Evolutionary conservation across 345 rosid species (phyloP).

Genomic region (Eucalyptus polyanthemos): DNA sequence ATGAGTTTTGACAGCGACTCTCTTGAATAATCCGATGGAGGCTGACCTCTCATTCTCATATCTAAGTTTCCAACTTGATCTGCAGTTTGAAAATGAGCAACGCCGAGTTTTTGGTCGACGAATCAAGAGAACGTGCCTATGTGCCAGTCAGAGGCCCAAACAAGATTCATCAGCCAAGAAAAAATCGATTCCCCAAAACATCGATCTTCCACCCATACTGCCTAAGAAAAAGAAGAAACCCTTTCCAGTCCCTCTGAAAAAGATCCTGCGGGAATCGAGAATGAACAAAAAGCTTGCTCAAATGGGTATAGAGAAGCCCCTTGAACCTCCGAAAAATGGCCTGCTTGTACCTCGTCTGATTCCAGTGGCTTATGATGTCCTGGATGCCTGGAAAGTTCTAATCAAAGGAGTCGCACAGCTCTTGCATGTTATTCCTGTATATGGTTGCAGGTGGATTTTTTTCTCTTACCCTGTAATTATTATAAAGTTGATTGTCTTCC

Average conservation of each 20-base stretch:
- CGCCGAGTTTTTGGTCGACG: slow-evolving; percentile 3
- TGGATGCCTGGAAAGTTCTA: slow-evolving; percentile 74
- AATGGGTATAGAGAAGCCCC: slow-evolving; percentile 72
- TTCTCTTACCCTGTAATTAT: not conserved
- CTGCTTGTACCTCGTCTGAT: slow-evolving; percentile 61
- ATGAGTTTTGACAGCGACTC: not conserved
- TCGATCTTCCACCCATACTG: slow-evolving; percentile 63
- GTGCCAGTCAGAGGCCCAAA: slow-evolving; percentile 25
- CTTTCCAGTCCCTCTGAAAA: slow-evolving; percentile 56
- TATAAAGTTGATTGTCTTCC: not conserved
- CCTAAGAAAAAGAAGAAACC: slow-evolving; percentile 87
- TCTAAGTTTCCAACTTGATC: not conserved
- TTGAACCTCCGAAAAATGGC: slow-evolving; percentile 79
- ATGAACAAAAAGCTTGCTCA: slow-evolving; percentile 63
- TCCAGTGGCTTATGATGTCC: slow-evolving; percentile 59
- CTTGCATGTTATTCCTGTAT: slow-evolving; percentile 57
- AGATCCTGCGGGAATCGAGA: slow-evolving; percentile 52
- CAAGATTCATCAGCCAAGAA: slow-evolving; percentile 5
- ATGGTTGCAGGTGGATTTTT: slow-evolving; percentile 52
- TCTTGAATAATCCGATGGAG: not conserved
- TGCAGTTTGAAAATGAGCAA: slow-evolving; percentile 23
- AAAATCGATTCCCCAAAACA: slow-evolving; percentile 40
- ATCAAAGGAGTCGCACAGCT: slow-evolving; percentile 77
- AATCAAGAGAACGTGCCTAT: slow-evolving; percentile 11
- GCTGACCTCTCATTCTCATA: not conserved